These are phyloP conservation scores for Penicillium nordicum DNA, from an alignment of 2,329 filamentous ascomycete species.

Conservation along the genomic window DNA sequence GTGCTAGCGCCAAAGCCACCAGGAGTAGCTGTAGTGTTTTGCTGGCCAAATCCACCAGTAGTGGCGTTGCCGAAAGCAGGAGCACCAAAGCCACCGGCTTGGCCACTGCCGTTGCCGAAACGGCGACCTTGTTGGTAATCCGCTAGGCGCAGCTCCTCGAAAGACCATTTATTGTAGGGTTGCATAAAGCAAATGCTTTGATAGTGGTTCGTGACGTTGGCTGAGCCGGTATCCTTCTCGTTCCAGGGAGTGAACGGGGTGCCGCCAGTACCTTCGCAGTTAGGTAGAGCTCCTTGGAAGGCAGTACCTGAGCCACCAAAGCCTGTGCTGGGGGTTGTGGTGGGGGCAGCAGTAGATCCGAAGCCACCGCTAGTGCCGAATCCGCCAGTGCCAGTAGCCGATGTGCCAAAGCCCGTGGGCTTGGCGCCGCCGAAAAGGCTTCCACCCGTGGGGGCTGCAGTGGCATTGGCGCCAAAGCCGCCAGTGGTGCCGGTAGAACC, in stretches of 20 bases:
- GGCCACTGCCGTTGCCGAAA: constrained; percentile 76
- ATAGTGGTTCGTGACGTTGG: constrained; percentile 43
- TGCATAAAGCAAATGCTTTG: constrained; percentile 50
- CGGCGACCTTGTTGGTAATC: constrained; percentile 87
- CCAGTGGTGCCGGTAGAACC: constrained; percentile 22
- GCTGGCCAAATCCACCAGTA: constrained; percentile 45
- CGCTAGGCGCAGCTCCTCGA: constrained; percentile 74
- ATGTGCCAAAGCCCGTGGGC: constrained; percentile 20
- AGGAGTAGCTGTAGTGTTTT: constrained; percentile 20
- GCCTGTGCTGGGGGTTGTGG: constrained; percentile 20
- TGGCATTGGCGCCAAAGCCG: constrained; percentile 27
- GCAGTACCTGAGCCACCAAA: constrained; percentile 44
- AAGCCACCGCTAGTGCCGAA: constrained; percentile 33
- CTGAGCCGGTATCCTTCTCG: constrained; percentile 43
- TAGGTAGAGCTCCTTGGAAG: constrained; percentile 38
- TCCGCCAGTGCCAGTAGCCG: constrained; percentile 15
- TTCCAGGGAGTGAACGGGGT: constrained; percentile 45
- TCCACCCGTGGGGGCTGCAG: constrained; percentile 25
- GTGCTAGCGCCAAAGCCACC: constrained; percentile 45
- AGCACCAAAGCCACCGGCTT: constrained; percentile 76
- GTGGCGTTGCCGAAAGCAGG: constrained; percentile 51
- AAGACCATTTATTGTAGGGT: constrained; percentile 74
- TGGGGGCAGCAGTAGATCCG: constrained; percentile 17
- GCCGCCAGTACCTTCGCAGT: constrained; percentile 45
- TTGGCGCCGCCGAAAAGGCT: constrained; percentile 41